A percentile compares a stretch with the other conserved stretches of the same genome.
phyloP scores from a whole-genome alignment of 1,284 basidiomycete species.

The Cryptococcus amylolentus region DNA sequence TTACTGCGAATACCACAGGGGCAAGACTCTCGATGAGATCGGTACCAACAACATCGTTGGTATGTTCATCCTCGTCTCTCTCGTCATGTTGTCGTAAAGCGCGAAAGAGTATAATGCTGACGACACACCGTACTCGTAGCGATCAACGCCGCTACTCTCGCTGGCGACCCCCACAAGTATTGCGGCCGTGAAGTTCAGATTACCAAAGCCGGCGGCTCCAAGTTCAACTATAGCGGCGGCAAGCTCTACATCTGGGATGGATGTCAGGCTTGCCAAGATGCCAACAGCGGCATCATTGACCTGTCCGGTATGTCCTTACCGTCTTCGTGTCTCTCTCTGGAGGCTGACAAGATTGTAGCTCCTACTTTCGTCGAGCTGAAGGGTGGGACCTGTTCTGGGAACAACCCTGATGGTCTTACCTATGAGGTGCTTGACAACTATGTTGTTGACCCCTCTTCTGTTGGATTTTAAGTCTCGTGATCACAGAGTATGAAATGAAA shows the following conservation, averaged over 20 bases:
- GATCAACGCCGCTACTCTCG: constrained; percentile 17
- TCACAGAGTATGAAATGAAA: too few species aligned
- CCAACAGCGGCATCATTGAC: constrained; percentile 24
- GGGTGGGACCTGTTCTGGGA: constrained; percentile 18
- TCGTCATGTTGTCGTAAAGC: neutral
- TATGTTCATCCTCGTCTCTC: constrained; percentile 3
- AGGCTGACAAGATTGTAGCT: neutral
- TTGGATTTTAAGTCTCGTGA: neutral
- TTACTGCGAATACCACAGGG: constrained; percentile 12
- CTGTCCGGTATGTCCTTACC: constrained; percentile 17
- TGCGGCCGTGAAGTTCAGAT: constrained; percentile 26
- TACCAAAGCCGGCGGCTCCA: constrained; percentile 14
- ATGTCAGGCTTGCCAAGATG: constrained; percentile 25
- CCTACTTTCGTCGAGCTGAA: constrained; percentile 13
- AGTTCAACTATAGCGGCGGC: constrained; percentile 19
- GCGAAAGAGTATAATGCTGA: too few species aligned
- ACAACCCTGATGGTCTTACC: constrained; percentile 28
- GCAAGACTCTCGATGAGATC: constrained; percentile 13
- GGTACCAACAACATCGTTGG: constrained; percentile 25
- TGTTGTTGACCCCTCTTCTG: constrained; percentile 11
- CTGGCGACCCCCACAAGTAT: constrained; percentile 16
- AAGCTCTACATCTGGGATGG: constrained; percentile 35
- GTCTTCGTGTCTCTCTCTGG: neutral
- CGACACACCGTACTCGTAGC: constrained; percentile 4
- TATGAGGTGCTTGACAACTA: constrained; percentile 31